phyloP scores from a whole-genome alignment of 768 basidiomycete genomes.

The Pisolithus sp. region DNA sequence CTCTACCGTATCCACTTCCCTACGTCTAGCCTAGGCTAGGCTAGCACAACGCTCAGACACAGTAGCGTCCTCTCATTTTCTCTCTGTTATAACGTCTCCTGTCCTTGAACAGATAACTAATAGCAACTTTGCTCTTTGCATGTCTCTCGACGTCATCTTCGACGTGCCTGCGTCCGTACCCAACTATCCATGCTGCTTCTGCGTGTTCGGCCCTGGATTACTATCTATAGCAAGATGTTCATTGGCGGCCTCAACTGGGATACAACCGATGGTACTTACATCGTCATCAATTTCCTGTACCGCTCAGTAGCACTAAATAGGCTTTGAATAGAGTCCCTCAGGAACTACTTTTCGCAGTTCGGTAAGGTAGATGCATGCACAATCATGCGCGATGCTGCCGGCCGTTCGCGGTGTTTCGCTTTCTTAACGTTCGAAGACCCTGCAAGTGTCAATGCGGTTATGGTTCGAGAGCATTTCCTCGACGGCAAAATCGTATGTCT shows the following conservation, averaged over 20 bases:
- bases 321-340: constrained; percentile 51
- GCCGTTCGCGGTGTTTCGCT: constrained; percentile 94
- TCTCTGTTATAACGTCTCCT: constrained; percentile 53
- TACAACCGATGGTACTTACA: constrained; percentile 89
- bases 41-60: constrained; percentile 55
- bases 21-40: constrained; percentile 79
- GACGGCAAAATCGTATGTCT: constrained; percentile 92
- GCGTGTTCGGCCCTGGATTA: constrained; percentile 18
- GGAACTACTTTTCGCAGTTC: constrained; percentile 91
- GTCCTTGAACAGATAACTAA: constrained; percentile 73
- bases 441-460: constrained; percentile 88
- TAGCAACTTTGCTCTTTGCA: constrained; percentile 53
- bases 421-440: constrained; percentile 95
- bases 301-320: constrained; percentile 40
- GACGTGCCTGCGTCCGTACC: constrained; percentile 21
- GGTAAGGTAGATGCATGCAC: constrained; percentile 97
- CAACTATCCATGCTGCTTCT: constrained; percentile 8
- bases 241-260: constrained; percentile 99
- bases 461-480: constrained; percentile 90
- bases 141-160: constrained; percentile 20
- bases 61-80: constrained; percentile 66
- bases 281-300: constrained; percentile 31
- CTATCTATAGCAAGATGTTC: constrained; percentile 92
- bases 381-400: constrained; percentile 96
- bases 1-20: constrained; percentile 63